Evolutionary conservation across 1,284 basidiomycete species (phyloP).

Genomic region (Rhodotorula sp.): DNA sequence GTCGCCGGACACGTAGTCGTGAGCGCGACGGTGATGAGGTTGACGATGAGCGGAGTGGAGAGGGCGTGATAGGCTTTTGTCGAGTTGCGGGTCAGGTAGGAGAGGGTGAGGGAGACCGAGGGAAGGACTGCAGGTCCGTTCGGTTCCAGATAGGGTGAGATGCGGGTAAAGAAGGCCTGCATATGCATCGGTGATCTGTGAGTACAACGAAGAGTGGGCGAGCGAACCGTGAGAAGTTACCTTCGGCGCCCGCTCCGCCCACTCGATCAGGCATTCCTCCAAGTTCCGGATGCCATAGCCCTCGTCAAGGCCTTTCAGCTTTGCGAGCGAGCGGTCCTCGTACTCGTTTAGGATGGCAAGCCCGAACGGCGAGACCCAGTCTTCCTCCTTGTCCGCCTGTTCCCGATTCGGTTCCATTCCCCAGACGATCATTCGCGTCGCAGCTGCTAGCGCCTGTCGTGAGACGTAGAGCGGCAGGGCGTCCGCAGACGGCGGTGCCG

Average conservation of each 20-base stretch:
- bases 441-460: constrained; percentile 21
- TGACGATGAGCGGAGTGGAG: constrained; percentile 22
- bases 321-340: constrained; percentile 23
- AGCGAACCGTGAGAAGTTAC: neutral
- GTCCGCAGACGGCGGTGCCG: neutral
- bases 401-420: constrained; percentile 27
- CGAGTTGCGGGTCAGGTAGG: constrained; percentile 34
- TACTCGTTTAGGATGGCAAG: constrained; percentile 29
- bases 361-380: constrained; percentile 26
- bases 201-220: neutral
- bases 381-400: constrained; percentile 10
- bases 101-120: constrained; percentile 29
- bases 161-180: constrained; percentile 31
- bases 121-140: constrained; percentile 21
- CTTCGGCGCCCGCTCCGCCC: constrained; percentile 30
- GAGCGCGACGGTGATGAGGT: constrained; percentile 27
- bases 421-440: constrained; percentile 35
- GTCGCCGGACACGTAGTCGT: constrained; percentile 9
- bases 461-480: constrained; percentile 33
- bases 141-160: constrained; percentile 14
- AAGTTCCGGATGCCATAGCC: constrained; percentile 37
- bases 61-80: constrained; percentile 35
- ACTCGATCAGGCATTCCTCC: constrained; percentile 34
- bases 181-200: neutral
- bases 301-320: constrained; percentile 35